Percentiles rank a stretch among this genome's conserved stretches.
Conservation (phyloP, 257 asterid genomes). For the Solanum bukasovii region DNA sequence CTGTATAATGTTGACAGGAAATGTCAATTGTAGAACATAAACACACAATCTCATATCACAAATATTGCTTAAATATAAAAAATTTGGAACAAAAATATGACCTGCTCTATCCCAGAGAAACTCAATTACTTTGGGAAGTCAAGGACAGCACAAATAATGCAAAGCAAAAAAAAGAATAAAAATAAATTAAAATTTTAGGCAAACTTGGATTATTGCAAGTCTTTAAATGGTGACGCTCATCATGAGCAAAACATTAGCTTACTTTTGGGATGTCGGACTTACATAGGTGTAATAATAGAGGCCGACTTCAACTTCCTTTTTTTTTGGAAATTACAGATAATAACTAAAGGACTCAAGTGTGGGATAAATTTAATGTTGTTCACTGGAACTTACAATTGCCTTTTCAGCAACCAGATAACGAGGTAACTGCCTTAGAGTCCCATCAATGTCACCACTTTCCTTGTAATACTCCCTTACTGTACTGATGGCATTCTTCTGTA, state of each 20-base stretch:
- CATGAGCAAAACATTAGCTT: neutral
- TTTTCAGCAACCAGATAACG: conserved; percentile 84
- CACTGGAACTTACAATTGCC: conserved; percentile 55
- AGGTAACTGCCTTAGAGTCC: conserved; percentile 82
- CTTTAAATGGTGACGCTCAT: neutral
- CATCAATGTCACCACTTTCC: conserved; percentile 73
- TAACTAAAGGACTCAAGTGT: neutral
- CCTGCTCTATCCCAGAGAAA: neutral
- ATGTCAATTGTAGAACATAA: conserved; percentile 4
- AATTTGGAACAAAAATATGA: neutral
- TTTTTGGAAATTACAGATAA: neutral
- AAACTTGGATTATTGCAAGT: neutral
- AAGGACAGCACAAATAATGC: neutral
- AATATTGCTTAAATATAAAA: neutral
- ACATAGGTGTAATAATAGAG: neutral
- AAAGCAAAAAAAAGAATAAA: neutral
- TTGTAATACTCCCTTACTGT: conserved; percentile 64
- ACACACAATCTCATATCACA: neutral
- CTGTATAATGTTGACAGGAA: conserved; percentile 30
- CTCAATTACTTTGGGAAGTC: neutral
- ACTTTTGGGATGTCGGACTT: neutral
- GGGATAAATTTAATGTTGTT: neutral
- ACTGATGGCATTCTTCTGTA: conserved; percentile 64
- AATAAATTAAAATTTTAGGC: neutral
- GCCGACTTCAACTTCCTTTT: neutral